Evolutionary conservation across 2,329 filamentous ascomycete species (phyloP).

Genomic region (Penicillium sp.): DNA sequence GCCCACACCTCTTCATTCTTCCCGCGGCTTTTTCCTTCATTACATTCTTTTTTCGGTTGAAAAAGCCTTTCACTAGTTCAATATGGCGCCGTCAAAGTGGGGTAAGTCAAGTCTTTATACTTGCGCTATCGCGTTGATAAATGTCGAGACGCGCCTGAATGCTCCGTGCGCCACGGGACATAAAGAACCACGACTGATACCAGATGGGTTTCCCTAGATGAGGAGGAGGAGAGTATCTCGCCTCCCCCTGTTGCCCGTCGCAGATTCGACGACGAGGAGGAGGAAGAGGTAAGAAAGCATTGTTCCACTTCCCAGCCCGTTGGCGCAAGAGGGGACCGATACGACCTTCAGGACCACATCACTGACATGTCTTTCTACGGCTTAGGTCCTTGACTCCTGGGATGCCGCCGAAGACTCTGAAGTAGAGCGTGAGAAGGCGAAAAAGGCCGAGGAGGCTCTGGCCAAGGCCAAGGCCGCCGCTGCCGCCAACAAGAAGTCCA

Average conservation of each 20-base stretch:
- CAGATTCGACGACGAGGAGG: conserved; percentile 92
- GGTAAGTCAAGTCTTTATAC: conserved; percentile 35
- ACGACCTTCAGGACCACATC: neutral
- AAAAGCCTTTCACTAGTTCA: conserved; percentile 15
- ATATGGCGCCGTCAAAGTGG: conserved; percentile 46
- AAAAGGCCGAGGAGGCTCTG: conserved; percentile 78
- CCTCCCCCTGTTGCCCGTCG: conserved; percentile 47
- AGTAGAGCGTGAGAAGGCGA: conserved; percentile 89
- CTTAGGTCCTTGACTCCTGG: conserved; percentile 88
- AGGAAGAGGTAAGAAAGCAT: conserved; percentile 61
- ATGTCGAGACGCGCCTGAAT: neutral
- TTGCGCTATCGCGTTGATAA: conserved; percentile 1
- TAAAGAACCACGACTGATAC: conserved; percentile 6
- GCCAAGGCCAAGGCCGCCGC: conserved; percentile 84
- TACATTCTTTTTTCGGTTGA: conserved; percentile 1
- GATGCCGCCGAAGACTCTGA: conserved; percentile 96
- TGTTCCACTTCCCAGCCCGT: neutral
- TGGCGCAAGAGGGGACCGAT: conserved; percentile 1
- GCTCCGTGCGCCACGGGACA: neutral
- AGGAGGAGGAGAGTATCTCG: conserved; percentile 47
- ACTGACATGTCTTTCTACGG: neutral
- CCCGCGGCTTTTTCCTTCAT: conserved; percentile 9
- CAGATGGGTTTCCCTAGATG: conserved; percentile 8
- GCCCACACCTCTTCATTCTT: conserved; percentile 9
- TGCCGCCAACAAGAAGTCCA: conserved; percentile 84